phyloP scores from a whole-genome alignment of 192 early-diverging fungal genomes.

The Coemansia sp. region DNA sequence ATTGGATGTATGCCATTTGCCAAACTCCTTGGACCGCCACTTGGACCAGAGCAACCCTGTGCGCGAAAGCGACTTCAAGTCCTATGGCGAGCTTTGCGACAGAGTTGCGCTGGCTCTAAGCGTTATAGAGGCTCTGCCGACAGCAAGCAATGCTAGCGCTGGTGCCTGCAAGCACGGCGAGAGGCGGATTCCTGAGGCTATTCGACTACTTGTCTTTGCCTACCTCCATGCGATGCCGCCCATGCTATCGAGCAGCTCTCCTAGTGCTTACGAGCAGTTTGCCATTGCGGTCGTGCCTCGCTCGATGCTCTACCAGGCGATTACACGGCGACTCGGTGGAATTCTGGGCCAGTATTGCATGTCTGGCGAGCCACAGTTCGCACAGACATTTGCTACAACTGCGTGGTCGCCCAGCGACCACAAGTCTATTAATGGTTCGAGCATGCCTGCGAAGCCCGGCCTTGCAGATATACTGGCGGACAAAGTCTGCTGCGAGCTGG shows the following conservation, averaged over 20 bases:
- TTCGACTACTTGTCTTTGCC: not conserved
- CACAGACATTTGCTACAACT: not conserved
- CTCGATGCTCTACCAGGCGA: not conserved
- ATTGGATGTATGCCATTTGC: not conserved
- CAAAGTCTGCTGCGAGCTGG: not conserved
- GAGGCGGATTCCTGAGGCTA: not conserved
- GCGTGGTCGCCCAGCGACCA: not conserved
- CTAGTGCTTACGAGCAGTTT: no score
- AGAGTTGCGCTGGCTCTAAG: not conserved
- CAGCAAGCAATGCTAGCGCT: not conserved
- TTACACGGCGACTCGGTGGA: not conserved
- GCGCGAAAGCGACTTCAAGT: not conserved
- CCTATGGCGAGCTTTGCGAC: conserved; percentile 20
- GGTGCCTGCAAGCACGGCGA: not conserved
- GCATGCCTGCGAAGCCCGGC: not conserved
- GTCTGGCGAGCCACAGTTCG: not conserved
- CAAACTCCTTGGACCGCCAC: not conserved
- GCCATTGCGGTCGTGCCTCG: not conserved
- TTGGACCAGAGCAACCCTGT: not conserved
- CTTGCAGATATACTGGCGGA: not conserved
- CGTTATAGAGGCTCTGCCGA: not conserved
- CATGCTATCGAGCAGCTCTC: not conserved
- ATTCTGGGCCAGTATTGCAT: not conserved
- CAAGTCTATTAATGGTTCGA: not conserved
- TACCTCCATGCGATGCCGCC: not conserved